Evolutionary conservation across 495 filamentous ascomycete species (phyloP).

Genomic region (Penicillium crystallinum): DNA sequence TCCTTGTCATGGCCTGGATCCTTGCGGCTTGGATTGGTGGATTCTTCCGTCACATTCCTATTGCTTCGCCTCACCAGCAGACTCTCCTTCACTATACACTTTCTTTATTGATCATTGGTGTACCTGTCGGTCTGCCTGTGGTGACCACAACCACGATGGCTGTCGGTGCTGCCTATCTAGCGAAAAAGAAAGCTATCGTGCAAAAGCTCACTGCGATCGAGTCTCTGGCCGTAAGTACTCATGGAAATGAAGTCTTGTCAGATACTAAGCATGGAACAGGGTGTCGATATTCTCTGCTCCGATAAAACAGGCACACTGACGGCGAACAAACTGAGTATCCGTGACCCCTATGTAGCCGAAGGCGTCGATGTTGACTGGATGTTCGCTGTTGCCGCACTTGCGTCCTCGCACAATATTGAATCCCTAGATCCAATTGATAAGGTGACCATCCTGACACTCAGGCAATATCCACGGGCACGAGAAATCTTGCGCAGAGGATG

Average conservation of each 20-base stretch:
- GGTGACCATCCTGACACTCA: constrained; percentile 62
- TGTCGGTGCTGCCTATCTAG: constrained; percentile 89
- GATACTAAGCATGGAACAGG: constrained; percentile 33
- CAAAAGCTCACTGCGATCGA: constrained; percentile 95
- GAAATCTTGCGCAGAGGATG: constrained; percentile 61
- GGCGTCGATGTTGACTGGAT: constrained; percentile 71
- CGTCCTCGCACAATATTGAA: constrained; percentile 69
- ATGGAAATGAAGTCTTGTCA: not conserved
- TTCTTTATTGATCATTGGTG: constrained; percentile 87
- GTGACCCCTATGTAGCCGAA: constrained; percentile 66
- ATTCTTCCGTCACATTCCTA: constrained; percentile 61
- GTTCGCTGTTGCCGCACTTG: constrained; percentile 66
- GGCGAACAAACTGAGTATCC: constrained; percentile 66
- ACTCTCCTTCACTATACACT: constrained; percentile 60
- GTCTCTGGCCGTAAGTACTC: constrained; percentile 63
- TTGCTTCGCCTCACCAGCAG: constrained; percentile 54
- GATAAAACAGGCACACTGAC: constrained; percentile 80
- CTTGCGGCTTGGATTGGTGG: constrained; percentile 66
- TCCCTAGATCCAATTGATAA: constrained; percentile 71
- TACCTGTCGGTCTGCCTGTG: constrained; percentile 91
- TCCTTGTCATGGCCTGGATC: constrained; percentile 66
- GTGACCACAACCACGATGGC: constrained; percentile 97
- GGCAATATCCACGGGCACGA: constrained; percentile 60
- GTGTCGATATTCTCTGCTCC: constrained; percentile 94
- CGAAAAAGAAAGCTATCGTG: constrained; percentile 93